Evolutionary conservation across 306 rosid genomes (phyloP).

Genomic region (Spatholobus suberectus): DNA sequence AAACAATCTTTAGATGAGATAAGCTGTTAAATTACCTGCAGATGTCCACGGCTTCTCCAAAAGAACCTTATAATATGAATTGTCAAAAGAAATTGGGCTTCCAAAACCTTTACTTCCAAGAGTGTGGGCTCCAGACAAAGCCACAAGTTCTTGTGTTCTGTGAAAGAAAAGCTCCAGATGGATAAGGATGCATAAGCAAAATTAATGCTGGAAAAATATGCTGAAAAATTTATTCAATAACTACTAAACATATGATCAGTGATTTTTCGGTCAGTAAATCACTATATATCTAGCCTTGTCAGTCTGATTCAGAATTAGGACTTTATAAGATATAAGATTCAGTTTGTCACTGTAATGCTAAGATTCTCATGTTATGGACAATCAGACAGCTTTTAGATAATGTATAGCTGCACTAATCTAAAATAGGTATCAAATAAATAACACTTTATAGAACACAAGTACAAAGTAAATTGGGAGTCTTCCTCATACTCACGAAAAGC

Average conservation of each 20-base stretch:
- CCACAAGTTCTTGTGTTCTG: slow-evolving; percentile 92
- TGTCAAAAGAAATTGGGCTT: slow-evolving; percentile 80
- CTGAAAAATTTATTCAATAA: background rate
- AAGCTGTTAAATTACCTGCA: slow-evolving; percentile 59
- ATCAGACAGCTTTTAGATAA: slow-evolving; percentile 21
- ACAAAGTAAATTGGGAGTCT: slow-evolving; percentile 37
- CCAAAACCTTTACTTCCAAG: slow-evolving; percentile 95
- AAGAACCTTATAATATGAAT: slow-evolving; percentile 89
- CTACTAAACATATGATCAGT: slow-evolving; percentile 21
- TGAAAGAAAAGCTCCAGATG: slow-evolving; percentile 43
- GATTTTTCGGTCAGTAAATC: background rate
- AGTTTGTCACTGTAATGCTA: background rate
- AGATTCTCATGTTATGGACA: slow-evolving; percentile 12
- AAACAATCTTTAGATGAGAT: slow-evolving; percentile 24
- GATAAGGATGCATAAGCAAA: slow-evolving; percentile 23
- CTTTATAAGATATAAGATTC: slow-evolving; percentile 19
- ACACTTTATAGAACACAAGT: slow-evolving; percentile 17
- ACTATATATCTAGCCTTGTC: background rate
- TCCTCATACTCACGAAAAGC: slow-evolving; percentile 78
- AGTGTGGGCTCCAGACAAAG: slow-evolving; percentile 96
- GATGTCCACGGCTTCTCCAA: slow-evolving; percentile 76
- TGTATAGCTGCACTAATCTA: slow-evolving; percentile 10
- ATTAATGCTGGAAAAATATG: background rate
- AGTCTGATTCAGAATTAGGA: slow-evolving; percentile 23
- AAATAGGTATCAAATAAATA: background rate